Conservation (phyloP, 2,329 filamentous ascomycete species). For the Pyricularia sp. region DNA sequence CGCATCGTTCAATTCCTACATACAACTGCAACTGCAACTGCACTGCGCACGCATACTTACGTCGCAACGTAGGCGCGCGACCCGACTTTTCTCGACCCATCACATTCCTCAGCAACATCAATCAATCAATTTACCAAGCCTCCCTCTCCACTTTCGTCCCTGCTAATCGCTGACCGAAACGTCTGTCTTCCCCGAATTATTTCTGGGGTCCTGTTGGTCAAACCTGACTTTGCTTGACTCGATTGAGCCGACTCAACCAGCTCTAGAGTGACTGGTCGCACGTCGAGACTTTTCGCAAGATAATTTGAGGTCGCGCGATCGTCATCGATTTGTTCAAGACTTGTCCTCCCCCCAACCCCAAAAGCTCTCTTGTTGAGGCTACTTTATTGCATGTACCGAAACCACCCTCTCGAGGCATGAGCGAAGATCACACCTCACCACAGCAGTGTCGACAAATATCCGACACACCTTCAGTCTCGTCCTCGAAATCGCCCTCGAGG, state of each 20-base stretch:
- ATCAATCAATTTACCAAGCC: background rate
- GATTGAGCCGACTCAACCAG: background rate
- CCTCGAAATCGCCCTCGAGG: background rate
- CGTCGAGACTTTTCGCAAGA: background rate
- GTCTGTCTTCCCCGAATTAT: background rate
- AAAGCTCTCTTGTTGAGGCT: background rate
- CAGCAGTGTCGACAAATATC: constrained; percentile 3
- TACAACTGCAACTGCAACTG: background rate
- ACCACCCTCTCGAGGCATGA: constrained; percentile 18
- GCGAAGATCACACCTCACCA: constrained; percentile 15
- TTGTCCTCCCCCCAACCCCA: background rate
- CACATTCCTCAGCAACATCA: background rate
- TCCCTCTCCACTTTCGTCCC: background rate
- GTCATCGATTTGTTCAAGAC: background rate
- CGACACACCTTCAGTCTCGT: background rate
- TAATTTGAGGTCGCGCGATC: background rate
- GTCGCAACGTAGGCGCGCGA: background rate
- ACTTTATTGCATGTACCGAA: constrained; percentile 18
- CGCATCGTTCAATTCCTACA: background rate
- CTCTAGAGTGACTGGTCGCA: background rate
- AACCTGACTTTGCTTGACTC: background rate
- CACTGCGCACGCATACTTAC: background rate
- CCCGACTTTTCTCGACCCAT: background rate
- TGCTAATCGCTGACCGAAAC: background rate
- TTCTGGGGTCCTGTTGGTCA: background rate